Base-by-base conservation (phyloP, 139 green algal genomes). In the Volvox reticuliferus region DNA sequence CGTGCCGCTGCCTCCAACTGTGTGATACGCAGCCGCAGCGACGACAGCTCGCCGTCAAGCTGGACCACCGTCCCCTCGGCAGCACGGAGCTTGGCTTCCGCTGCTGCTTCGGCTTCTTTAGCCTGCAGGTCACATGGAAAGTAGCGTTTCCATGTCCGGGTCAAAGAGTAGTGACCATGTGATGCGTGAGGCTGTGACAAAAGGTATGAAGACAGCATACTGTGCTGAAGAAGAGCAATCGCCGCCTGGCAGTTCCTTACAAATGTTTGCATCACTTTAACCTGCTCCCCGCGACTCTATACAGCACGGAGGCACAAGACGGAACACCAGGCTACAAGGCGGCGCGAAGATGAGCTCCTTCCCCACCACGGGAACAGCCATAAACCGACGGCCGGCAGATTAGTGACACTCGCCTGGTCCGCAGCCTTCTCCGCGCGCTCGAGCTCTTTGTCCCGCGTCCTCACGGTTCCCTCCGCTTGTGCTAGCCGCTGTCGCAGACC, bases 1-100 rank as follows among this genome's bases (percentile, higher is more conserved):
- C 73, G 71, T 32, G 75, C 68, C 24, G 80, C 89, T 20, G 68
- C 55, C 82, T 92, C 89, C 30, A 92, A 62, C 69, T 88, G 68
- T 12, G 37, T 24, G 3, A 68, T 77, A 18, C 79, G 88, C 14
- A 26, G 14, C 35, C 80, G 68, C 62, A 86, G 37, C 1, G 88
- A 26, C 0, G 69, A 65, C 61, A 87, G 63, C 79, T 92, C 65
- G 0, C 32, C 80, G 9, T 86, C 79, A 28, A 81, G 36, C 35
- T 68, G 36, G 13, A 44, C 37, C n/a, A 83, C 73, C 21, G 67
- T 69, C 30, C 37, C 69, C 84, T 89, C 68, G 2, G 84, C 28
- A 19, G 84, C 33, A 28, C 69, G 68, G 12, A 32, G 69, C 62
- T 68, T 36, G 6, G 69, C 69, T 12, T 50, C 69, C 36, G 84